A percentile compares a stretch with the other conserved stretches of the same genome.
phyloP scores from a whole-genome alignment of 768 basidiomycete genomes.

The Suillus alpinus region DNA sequence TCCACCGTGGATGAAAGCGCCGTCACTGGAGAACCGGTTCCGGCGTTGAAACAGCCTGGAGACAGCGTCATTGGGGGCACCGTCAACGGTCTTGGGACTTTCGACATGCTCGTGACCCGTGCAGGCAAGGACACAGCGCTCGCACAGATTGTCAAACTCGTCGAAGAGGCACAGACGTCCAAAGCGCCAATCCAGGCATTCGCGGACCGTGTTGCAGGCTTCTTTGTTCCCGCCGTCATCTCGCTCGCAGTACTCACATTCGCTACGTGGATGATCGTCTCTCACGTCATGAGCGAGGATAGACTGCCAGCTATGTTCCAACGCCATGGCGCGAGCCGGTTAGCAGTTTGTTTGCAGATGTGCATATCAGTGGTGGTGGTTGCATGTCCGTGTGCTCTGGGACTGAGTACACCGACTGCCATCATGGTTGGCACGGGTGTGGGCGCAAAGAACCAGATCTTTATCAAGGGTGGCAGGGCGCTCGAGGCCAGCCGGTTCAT shows the following conservation, averaged over 20 bases:
- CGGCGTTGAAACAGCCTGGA: constrained; percentile 79
- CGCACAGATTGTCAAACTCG: constrained; percentile 92
- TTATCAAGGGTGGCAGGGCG: constrained; percentile 96
- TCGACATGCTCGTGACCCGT: constrained; percentile 93
- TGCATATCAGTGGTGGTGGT: constrained; percentile 98
- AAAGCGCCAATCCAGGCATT: constrained; percentile 99
- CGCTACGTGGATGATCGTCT: constrained; percentile 75
- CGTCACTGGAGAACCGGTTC: constrained; percentile 91
- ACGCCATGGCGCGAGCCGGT: constrained; percentile 74
- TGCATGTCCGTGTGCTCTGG: constrained; percentile 96
- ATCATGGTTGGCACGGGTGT: constrained; percentile 99
- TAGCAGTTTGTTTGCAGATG: constrained; percentile 92
- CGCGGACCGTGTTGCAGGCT: constrained; percentile 90
- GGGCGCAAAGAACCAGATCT: constrained; percentile 93
- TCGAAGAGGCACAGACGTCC: constrained; percentile 96
- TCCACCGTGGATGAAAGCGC: constrained; percentile 95
- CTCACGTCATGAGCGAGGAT: constrained; percentile 51
- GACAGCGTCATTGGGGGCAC: constrained; percentile 94
- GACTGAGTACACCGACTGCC: constrained; percentile 94
- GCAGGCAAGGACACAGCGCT: constrained; percentile 96
- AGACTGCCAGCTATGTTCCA: constrained; percentile 83
- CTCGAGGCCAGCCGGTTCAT: constrained; percentile 87
- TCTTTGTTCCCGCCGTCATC: constrained; percentile 93
- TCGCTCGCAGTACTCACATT: constrained; percentile 81
- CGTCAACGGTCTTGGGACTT: constrained; percentile 94